These are phyloP conservation scores for Chaetoceros muelleri DNA, from an alignment of 108 stramenopile species.

Conservation along the genomic window DNA sequence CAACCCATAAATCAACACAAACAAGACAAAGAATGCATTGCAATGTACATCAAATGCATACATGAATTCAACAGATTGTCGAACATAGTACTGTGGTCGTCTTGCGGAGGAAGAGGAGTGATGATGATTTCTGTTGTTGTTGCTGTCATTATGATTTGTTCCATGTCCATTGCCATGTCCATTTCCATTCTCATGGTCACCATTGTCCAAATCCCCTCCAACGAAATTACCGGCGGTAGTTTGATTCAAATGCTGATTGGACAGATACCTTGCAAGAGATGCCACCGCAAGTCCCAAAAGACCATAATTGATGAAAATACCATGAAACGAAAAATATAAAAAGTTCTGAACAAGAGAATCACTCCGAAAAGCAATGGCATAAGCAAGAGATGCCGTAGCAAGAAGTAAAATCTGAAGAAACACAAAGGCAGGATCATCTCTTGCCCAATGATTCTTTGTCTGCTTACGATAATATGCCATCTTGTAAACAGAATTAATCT, in stretches of 20 bases:
- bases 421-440: constrained; percentile 97
- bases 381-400: constrained; percentile 63
- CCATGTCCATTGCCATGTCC: neutral
- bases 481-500: constrained; percentile 79
- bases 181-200: neutral
- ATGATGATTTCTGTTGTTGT: too few relatives aligned
- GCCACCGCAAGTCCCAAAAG: constrained; percentile 60
- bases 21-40: constrained; percentile 93
- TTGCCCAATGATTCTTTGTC: constrained; percentile 97
- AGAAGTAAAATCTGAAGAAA: constrained; percentile 79
- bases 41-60: constrained; percentile 98
- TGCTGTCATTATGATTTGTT: too few relatives aligned
- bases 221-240: constrained; percentile 18
- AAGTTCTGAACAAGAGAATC: constrained; percentile 43
- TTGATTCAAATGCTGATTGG: constrained; percentile 65
- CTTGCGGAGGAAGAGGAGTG: constrained; percentile 48
- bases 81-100: constrained; percentile 72
- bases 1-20: constrained; percentile 81
- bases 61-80: constrained; percentile 93
- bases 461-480: constrained; percentile 85
- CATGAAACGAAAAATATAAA: constrained; percentile 26
- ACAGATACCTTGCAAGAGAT: constrained; percentile 56
- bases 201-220: neutral
- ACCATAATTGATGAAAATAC: constrained; percentile 29
- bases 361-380: constrained; percentile 62